A percentile compares a stretch with the other conserved stretches of the same genome.
Conservation (phyloP, 352 stramenopile genomes). For the Phytophthora pseudosyringae region DNA sequence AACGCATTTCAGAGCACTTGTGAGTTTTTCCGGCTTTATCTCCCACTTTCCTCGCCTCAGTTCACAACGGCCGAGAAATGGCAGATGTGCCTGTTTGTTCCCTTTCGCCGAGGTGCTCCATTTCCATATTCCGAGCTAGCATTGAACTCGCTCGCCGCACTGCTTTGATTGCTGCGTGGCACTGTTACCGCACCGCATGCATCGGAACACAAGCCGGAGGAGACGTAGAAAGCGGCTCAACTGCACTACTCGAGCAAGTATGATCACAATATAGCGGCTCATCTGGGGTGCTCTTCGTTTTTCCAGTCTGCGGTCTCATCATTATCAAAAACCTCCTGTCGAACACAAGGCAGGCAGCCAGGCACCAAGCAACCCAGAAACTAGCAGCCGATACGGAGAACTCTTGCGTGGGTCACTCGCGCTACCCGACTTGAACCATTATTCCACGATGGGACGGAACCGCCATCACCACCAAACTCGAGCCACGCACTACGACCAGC, state of each 20-base stretch:
- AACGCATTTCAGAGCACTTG: constrained; percentile 1
- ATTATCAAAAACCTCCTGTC: constrained; percentile 27
- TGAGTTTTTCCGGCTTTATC: constrained; percentile 22
- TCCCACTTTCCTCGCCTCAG: constrained; percentile 10
- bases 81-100: neutral
- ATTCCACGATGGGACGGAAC: constrained; percentile 25
- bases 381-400: neutral
- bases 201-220: constrained; percentile 4
- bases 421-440: neutral
- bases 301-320: neutral
- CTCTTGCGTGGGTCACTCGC: neutral
- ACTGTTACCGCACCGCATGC: constrained; percentile 25
- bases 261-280: neutral
- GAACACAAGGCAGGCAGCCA: neutral
- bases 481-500: constrained; percentile 50
- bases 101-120: neutral
- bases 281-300: neutral
- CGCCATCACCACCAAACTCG: constrained; percentile 33
- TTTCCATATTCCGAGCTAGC: constrained; percentile 28
- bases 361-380: neutral
- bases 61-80: constrained; percentile 1
- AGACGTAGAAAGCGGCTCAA: neutral
- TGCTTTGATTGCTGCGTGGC: constrained; percentile 21
- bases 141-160: neutral
- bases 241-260: neutral